Base-by-base conservation (phyloP, 1,284 basidiomycete genomes). In the Taiwanofungus camphoratus region DNA sequence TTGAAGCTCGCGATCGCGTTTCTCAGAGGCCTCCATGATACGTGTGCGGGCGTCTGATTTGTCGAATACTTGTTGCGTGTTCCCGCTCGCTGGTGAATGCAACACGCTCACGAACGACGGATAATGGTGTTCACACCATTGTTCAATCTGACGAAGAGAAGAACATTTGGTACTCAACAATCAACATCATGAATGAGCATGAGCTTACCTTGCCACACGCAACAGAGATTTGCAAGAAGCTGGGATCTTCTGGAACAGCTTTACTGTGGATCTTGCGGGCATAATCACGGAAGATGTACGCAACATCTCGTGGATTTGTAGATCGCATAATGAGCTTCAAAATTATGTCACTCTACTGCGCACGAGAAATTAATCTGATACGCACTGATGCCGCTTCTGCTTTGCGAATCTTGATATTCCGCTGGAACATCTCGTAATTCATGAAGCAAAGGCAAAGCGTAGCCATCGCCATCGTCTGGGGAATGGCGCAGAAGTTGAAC, bases 401-500 rank as follows among this genome's bases (percentile, higher is more conserved):
- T 62, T 94, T 95, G 45, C 95, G 79, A 56, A 99, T 99, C 69
- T 99, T 98, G 64, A 98, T 85, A 59, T 97, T 96, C 57, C 77
- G 69, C 56, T 87, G 77, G 65, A 97, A 82, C 70, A 99, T 88
- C n/a, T 74, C 70, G 2, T 81, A 78, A 67, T 99, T 99, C 87
- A 90, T 91, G 68, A 94, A 96, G 66, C 93, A 95, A 41, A 87
- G 64, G 38, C 88, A 79, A 20, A 99, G 72, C 5, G 94, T 99
- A 5, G 96, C 94, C 54, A 99, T 88, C 1, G 95, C 93, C 95
- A 99, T 98, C 18, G 85, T 80, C 24, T 89, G 91, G 8, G 95
- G 95, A 48, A 98, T 92, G 3, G 95, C 92, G 56, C 91, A 93
- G 67, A 99, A 99, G 66, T 92, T 92, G 75, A 99, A 99, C 21